phyloP scores from a whole-genome alignment of 345 rosid genomes.

The Xanthoceras sorbifolium region DNA sequence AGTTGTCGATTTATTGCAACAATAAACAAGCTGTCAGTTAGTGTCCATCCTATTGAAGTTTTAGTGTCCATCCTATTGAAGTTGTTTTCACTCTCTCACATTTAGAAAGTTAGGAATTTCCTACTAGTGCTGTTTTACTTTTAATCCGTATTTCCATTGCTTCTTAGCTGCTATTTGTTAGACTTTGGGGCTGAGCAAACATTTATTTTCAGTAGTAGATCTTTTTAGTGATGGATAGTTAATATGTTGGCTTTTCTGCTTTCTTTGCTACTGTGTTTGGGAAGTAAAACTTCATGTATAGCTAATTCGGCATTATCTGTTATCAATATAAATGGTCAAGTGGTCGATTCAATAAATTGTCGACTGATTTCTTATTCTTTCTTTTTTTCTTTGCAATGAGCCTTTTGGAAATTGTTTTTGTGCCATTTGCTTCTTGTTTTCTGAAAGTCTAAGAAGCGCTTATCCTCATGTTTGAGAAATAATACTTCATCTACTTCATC shows the following conservation, averaged over 20 bases:
- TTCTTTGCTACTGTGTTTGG: not conserved
- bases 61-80: no score
- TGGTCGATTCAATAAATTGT: not conserved
- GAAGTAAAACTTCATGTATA: not conserved
- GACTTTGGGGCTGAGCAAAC: not conserved
- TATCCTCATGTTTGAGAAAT: not conserved
- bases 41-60: no score
- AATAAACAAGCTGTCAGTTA: no score
- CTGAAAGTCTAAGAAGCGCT: not conserved
- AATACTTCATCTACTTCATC: not conserved
- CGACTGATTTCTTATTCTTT: not conserved
- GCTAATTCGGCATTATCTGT: not conserved
- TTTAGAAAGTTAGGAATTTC: no score
- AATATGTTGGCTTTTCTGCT: not conserved
- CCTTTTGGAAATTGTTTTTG: not conserved
- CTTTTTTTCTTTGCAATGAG: not conserved
- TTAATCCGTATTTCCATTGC: not conserved
- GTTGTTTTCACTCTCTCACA: not conserved
- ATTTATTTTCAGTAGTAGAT: no score
- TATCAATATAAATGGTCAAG: not conserved
- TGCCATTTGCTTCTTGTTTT: not conserved
- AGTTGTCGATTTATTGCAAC: no score
- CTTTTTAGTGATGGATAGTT: not conserved
- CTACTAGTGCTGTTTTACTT: not conserved
- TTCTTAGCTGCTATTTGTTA: not conserved